A percentile compares a stretch with the other conserved stretches of the same genome.
phyloP scores from a whole-genome alignment of 495 filamentous ascomycete species.

The Aspergillus ellipticus region DNA sequence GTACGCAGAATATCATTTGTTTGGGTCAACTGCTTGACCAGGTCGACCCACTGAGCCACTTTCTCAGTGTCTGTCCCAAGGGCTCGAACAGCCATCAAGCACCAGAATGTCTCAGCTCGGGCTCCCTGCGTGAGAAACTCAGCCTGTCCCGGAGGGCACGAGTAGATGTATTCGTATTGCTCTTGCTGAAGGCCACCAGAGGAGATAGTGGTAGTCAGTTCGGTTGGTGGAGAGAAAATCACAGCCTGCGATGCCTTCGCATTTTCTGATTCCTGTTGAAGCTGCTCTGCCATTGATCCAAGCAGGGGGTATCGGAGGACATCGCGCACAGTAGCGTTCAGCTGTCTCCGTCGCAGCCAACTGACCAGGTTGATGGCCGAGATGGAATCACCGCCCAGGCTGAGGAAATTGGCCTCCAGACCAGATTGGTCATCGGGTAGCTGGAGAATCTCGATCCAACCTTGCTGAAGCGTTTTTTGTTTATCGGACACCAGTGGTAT shows the following conservation, averaged over 20 bases:
- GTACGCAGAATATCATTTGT: conserved; percentile 20
- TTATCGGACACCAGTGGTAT: background rate
- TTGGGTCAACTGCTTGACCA: conserved; percentile 9
- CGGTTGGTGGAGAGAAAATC: background rate
- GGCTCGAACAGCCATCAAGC: conserved; percentile 16
- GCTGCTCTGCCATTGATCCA: background rate
- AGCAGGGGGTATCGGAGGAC: background rate
- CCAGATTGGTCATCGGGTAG: conserved; percentile 6
- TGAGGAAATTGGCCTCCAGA: conserved; percentile 15
- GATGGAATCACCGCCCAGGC: conserved; percentile 29
- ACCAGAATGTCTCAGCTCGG: conserved; percentile 15
- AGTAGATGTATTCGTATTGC: conserved; percentile 10
- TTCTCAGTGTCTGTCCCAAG: conserved; percentile 2
- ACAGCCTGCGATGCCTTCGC: background rate
- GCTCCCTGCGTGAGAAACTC: conserved; percentile 20
- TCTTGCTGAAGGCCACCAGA: background rate
- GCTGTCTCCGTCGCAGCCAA: background rate
- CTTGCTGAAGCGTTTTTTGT: conserved; percentile 7
- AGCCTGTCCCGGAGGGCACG: conserved; percentile 18
- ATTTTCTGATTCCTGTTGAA: background rate
- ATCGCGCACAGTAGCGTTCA: background rate
- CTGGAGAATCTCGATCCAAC: conserved; percentile 16
- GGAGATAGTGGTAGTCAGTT: background rate
- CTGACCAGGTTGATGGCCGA: conserved; percentile 17
- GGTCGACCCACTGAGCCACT: conserved; percentile 10